Base-by-base conservation (phyloP, 2,329 filamentous ascomycete species). In the Tolypocladium pustulatum region DNA sequence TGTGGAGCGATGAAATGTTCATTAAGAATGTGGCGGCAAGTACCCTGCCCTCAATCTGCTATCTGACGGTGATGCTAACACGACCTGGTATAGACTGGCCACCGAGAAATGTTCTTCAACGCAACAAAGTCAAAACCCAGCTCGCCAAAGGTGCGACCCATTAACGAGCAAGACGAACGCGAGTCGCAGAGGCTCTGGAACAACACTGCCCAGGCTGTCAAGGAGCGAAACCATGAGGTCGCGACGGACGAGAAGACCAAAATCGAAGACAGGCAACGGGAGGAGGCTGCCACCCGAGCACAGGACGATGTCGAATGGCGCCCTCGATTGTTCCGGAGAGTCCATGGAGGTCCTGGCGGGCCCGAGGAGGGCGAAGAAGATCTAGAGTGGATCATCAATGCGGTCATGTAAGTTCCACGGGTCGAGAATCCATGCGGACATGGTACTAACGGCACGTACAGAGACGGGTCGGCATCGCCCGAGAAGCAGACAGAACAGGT, bases 231-330 rank as follows among this genome's bases (percentile, higher is more conserved):
- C 66, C 94, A 99, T 67, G 89, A 90, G 65, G 75, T 88, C 10
- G 94, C 94, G 4, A 99, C 94, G 0, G 89, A 94, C 62, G 93
- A 97, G 69, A 99, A 99, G 77, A 92, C 90, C n/a, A 89, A 88
- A 71, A 90, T 99, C 60, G 94, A 99, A 71, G 93, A 97, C 67
- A 86, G 83, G 68, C 94, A 99, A 73, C 83, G 94, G 67, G 87
- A 92, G 62, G 93, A 97, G 69, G 91, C 94, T 2, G 88, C 91
- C 22, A 84, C 84, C 67, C 82, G 94, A 66, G 83, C 83, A 37
- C 87, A 91, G 54, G 86, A 92, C 13, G 88, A 88, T 15, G 77
- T 91, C 9, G 90, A 96, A 63, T 99, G 94, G 94, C 84, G 86
- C 38, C 93, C 94, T 0, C 85, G 86, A 62, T 81, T 97, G 15